phyloP scores from a whole-genome alignment of 2,329 filamentous ascomycete genomes.

The Peltaster fructicola region DNA sequence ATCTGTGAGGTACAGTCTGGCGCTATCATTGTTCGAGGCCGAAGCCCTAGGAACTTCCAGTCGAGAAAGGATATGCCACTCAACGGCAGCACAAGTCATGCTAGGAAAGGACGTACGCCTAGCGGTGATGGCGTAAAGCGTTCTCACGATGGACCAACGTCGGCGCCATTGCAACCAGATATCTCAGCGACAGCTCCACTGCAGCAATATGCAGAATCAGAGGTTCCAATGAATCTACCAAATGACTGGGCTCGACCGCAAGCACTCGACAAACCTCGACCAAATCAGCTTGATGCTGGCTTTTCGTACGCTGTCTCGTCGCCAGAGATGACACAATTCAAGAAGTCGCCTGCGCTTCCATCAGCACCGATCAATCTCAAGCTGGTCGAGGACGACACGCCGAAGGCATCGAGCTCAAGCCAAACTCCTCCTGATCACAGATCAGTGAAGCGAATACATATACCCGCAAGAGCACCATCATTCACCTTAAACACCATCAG shows the following conservation, averaged over 20 bases:
- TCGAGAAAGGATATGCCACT: slow-evolving; percentile 84
- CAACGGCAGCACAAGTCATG: slow-evolving; percentile 56
- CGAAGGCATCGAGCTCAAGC: slow-evolving; percentile 15
- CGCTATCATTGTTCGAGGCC: slow-evolving; percentile 81
- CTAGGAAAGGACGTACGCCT: slow-evolving; percentile 32
- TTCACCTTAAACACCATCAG: slow-evolving; percentile 33
- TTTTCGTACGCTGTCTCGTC: slow-evolving; percentile 24
- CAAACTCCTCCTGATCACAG: slow-evolving; percentile 9
- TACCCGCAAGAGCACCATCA: slow-evolving; percentile 25
- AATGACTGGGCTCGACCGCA: no score
- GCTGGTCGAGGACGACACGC: slow-evolving; percentile 36
- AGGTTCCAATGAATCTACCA: no score
- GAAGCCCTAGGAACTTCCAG: slow-evolving; percentile 89
- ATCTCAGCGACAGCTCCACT: slow-evolving; percentile 18
- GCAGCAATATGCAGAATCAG: no score
- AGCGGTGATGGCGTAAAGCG: slow-evolving; percentile 14
- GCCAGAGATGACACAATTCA: slow-evolving; percentile 31
- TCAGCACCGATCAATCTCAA: slow-evolving; percentile 35
- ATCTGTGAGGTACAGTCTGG: slow-evolving; percentile 74
- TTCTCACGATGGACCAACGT: slow-evolving; percentile 13
- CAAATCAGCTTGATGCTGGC: slow-evolving; percentile 1
- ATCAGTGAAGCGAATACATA: slow-evolving; percentile 10
- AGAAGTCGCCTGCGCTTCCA: slow-evolving; percentile 24
- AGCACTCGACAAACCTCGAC: slow-evolving; percentile 18
- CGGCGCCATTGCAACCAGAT: slow-evolving; percentile 16